Evolutionary conservation across 1,139 yeast species (phyloP), one percentile per base, ranked within the genome.

Genomic region (Pneumocystis wakefieldiae): DNA sequence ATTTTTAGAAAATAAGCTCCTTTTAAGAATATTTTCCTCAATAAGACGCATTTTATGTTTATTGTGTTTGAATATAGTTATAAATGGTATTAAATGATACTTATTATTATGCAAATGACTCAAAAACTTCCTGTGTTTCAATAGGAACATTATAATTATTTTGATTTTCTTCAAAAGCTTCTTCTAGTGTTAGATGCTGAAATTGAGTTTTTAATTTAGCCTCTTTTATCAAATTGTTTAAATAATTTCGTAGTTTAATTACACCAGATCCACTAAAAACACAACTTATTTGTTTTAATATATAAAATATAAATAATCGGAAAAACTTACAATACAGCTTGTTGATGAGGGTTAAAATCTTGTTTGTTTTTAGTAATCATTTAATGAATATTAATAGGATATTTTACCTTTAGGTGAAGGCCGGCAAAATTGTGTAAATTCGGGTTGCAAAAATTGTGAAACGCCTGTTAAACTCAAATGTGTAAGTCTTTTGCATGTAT

Each of bases 201-300:
- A 48, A 48, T 24, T 48, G 55, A 7, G 55, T 10, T 24, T 32
- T 48, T 3, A 48, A 24, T 24, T 48, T 48, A 3, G 55, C 55
- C 15, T 48, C 55, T 48, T 48, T 48, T 48, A 29, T 48, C 7
- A 77, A 63, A 42, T 73, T 71, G 71, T 78, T 79, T 61, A 88
- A 77, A 70, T 84, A 84, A 61, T 81, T 82, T 66, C 95, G 81
- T 67, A 89, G 78, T 66, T 81, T 82, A 63, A 77, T 81, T 19
- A 92, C 97, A 3, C 97, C 97, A 67, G 81, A 83, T 0, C 97
- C 97, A 53, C 95, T 86, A 71, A 90, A 92, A 10, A 92, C 98
- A 75, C 98, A 92, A 71, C 62, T 35, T 2, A 32, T 59, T 12
- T 55, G 39, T 14, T 55, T 62, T 36, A 48, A 24, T 48, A 48